A percentile compares a stretch with the other conserved stretches of the same genome.
Conservation (phyloP, 768 basidiomycete genomes). For the Leccinellum rugosiceps region DNA sequence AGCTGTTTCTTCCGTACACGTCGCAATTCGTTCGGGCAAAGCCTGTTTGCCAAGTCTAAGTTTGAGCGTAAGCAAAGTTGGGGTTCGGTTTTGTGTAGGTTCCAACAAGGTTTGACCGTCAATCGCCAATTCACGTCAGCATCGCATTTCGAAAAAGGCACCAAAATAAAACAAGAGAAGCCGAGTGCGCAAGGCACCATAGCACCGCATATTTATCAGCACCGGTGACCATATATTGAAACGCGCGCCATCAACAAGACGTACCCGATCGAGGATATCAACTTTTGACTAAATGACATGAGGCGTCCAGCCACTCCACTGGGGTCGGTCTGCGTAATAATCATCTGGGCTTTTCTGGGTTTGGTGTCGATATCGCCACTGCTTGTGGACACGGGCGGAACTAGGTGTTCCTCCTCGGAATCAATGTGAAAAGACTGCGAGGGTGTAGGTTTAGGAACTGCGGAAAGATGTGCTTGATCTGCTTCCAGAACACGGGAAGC, state of each 20-base stretch:
- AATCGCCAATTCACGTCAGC: slow-evolving; percentile 28
- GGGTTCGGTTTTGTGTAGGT: slow-evolving; percentile 2
- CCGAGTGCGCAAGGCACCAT: slow-evolving; percentile 24
- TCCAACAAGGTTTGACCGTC: slow-evolving; percentile 20
- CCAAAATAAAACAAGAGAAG: slow-evolving; percentile 6
- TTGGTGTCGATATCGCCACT: slow-evolving; percentile 30
- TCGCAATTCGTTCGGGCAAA: slow-evolving; percentile 9
- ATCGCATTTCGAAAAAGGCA: slow-evolving; percentile 16
- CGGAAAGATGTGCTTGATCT: slow-evolving; percentile 3
- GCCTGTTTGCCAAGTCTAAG: slow-evolving; percentile 30
- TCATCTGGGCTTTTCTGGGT: slow-evolving; percentile 14
- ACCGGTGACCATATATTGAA: slow-evolving; percentile 17
- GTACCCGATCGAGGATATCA: slow-evolving; percentile 44
- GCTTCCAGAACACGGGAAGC: slow-evolving; percentile 14
- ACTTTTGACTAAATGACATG: slow-evolving; percentile 46
- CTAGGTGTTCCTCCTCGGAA: slow-evolving; percentile 10
- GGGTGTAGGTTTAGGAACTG: slow-evolving; percentile 8
- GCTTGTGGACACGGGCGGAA: slow-evolving; percentile 16
- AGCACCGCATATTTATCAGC: slow-evolving; percentile 14
- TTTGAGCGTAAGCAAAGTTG: neutral
- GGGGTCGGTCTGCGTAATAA: slow-evolving; percentile 13
- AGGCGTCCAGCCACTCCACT: slow-evolving; percentile 46
- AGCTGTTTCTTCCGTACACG: neutral
- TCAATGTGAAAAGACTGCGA: slow-evolving; percentile 14
- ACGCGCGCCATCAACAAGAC: slow-evolving; percentile 28